Conservation (phyloP, 2,329 filamentous ascomycete species). For the Ceratocystis smalleyi region DNA sequence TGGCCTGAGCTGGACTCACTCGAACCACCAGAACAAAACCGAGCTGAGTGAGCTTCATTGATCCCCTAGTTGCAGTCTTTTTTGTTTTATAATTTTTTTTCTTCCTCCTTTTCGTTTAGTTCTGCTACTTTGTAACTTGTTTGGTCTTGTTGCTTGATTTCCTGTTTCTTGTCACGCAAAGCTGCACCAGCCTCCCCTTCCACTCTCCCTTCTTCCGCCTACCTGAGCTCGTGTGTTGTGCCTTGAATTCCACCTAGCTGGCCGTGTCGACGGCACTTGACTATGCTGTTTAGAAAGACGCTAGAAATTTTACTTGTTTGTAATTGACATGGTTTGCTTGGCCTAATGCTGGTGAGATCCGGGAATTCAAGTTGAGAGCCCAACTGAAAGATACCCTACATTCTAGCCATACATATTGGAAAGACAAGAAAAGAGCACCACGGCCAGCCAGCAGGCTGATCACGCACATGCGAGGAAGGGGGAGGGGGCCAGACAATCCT, state of each 20-base stretch:
- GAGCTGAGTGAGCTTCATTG: not conserved
- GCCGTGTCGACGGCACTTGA: not conserved
- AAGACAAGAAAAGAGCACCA: not conserved
- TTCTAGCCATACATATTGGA: not conserved
- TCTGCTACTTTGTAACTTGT: not conserved
- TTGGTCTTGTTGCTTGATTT: not conserved
- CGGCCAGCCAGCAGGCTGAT: not conserved
- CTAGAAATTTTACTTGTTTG: not conserved
- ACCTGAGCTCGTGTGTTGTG: not conserved
- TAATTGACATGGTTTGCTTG: not conserved
- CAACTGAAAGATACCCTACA: not conserved
- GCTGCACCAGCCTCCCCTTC: not conserved
- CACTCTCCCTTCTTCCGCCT: not conserved
- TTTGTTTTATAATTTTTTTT: slow-evolving; percentile 9
- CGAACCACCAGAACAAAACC: not conserved
- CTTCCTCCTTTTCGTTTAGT: not conserved
- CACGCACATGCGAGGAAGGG: not conserved
- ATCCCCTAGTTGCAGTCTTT: not conserved
- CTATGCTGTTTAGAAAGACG: not conserved
- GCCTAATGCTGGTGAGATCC: too few relatives aligned
- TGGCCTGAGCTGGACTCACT: slow-evolving; percentile 2
- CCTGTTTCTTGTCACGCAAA: not conserved
- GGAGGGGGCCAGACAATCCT: not conserved
- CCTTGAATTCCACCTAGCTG: not conserved
- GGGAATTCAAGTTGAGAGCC: not conserved